Conservation (phyloP, 768 basidiomycete genomes). For the Russula olivacea region DNA sequence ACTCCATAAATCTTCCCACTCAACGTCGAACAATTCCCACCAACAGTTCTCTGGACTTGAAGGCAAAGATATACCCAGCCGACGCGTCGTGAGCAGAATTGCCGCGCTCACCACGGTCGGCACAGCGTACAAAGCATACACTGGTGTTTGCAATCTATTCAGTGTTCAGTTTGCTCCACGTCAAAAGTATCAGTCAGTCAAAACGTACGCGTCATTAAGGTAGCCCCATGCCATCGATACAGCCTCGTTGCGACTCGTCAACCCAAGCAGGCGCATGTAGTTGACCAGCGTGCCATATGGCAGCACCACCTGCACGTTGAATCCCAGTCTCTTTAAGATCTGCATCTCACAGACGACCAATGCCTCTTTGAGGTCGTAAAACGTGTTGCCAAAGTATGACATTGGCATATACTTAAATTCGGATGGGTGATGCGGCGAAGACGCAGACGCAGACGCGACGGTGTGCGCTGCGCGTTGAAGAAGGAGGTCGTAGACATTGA, state of each 20-base stretch:
- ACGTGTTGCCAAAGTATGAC: constrained; percentile 83
- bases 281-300: constrained; percentile 95
- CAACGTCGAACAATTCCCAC: constrained; percentile 93
- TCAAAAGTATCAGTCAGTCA: constrained; percentile 1
- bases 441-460: constrained; percentile 35
- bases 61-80: constrained; percentile 69
- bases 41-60: constrained; percentile 67
- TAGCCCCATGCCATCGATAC: constrained; percentile 88
- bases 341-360: constrained; percentile 97
- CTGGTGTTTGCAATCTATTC: constrained; percentile 84
- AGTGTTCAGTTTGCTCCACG: not conserved
- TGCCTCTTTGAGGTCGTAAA: constrained; percentile 93
- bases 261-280: constrained; percentile 85
- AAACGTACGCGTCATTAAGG: constrained; percentile 87
- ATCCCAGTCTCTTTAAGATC: constrained; percentile 89
- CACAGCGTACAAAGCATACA: constrained; percentile 84
- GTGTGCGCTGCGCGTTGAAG: constrained; percentile 65
- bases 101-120: constrained; percentile 87
- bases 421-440: constrained; percentile 28
- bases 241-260: constrained; percentile 63
- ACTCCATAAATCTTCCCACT: constrained; percentile 83
- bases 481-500: constrained; percentile 90
- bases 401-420: constrained; percentile 69
- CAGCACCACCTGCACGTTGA: constrained; percentile 88
- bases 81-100: constrained; percentile 74